Base-by-base conservation (phyloP, 345 rosid genomes). In the Murraya koenigii region DNA sequence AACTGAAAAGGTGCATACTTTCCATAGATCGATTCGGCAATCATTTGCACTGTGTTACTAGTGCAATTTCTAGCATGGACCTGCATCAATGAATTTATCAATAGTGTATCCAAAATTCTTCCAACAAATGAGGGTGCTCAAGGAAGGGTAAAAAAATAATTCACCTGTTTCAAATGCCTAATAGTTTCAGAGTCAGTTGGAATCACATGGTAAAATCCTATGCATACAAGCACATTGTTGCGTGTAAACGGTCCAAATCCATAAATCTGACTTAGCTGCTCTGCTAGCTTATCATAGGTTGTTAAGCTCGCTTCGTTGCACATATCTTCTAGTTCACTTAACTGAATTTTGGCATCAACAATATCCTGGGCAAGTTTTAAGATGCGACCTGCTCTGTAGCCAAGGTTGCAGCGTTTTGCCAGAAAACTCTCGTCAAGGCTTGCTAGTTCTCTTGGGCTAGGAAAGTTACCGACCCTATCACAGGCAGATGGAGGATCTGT, bases 171-270 rank as follows among this genome's bases (percentile, higher is more conserved):
- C 30, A 87, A 54, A 79, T 87, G 92, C 78, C 92, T 82, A 20
- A 85, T 71, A 14, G 92, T 89, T 82, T 89, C 90, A 59, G 86
- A 82, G 84, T 89, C 88, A 23, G 88, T 7, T 14, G 92, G 90
- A 79, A 89, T 82, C 17, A 77, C 79, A 49, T 87, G 90, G 80
- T 89, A 87, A 78, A 75, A 87, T 49, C 92, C 89, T 85, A 89
- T 82, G 78, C 90, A 88, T 84, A 87, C 79, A 13, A 89, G 84
- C 74, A 85, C 88, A 82, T 89, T 89, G 62, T 88, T 84, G 49
- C 84, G 80, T 1, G 88, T 84, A n/a, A 89, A 87, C 55, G 89
- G 91, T 75, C 91, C 88, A 35, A 86, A 85, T 56, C 91, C 91
- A 75, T 89, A 67, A 17, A 83, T 84, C 66, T 72, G 69, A 69